Base-by-base conservation (phyloP, 805 yeast species). In the Sugiyamaella qingdaonensis region DNA sequence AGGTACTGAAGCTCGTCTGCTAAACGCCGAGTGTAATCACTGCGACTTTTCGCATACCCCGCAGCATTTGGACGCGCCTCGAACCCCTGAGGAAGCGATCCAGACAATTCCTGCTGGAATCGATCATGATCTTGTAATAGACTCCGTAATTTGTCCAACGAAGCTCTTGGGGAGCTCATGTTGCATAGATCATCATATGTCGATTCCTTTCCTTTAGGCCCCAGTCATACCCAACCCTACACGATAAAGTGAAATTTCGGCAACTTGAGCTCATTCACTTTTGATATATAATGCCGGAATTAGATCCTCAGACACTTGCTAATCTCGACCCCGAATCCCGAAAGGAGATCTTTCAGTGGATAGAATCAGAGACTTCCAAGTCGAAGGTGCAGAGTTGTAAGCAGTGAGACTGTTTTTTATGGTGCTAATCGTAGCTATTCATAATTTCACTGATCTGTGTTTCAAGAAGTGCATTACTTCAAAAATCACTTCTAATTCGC, bases 361-460 rank as follows among this genome's bases (percentile, higher is more conserved):
- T 90, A 47, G 95, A 89, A 66, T 73, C 85, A 11, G 97, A 91
- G 71, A 85, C 86, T 66, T 80, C 94, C 58, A 88, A 87, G 73
- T 84, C 92, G 52, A 88, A 89, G 72, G 88, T 91, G 31, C 96
- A 89, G 69, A 78, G 80, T 73, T 82, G 68, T 64, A 58, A 7
- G 66, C 56, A 34, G 16, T 2, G 24, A 16, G 27, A 21, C 31
- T 4, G 1, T 31, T 13, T 8, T 41, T 14, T 41, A 10, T 29
- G 7, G n/a, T 7, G 29, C 39, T 45, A 45, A 45, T 37, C 11
- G 46, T 58, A 53, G 68, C 95, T 33, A 86, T 91, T 56, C 96
- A 91, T 68, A 81, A 78, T 64, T 89, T 88, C 78, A 90, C 97
- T 27, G 91, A 89, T 66, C 77, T 85, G 76, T 91, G 98, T 68